Evolutionary conservation across 371 early-diverging fungal species (phyloP), one percentile per base, ranked within the genome.

Genomic region (Actinomortierella wolfii): DNA sequence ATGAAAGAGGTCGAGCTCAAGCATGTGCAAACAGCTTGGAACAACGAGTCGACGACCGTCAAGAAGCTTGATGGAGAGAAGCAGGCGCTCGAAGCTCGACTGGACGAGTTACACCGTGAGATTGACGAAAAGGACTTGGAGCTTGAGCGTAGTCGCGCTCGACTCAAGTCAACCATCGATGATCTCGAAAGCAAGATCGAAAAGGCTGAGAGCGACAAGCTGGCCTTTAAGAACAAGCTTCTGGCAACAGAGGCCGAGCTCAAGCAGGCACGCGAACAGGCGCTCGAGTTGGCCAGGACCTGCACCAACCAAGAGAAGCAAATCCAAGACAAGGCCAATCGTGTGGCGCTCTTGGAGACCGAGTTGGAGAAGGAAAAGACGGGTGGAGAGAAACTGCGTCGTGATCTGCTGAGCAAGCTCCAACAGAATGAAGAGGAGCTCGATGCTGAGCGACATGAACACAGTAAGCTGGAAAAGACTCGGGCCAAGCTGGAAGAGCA

Each of bases 401-500:
- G 89, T 2, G 88, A 89, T 17, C 61, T 91, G 14, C 67, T 83
- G 15, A 62, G 81, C 7, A 85, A 89, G 57, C 73, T 94, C 2
- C 82, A 85, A 23, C 64, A 81, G 18, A 67, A 86, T 15, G 85
- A 89, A 51, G 82, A 84, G 25, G 87, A 92, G 17, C 76, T 93
- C 51, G 84, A 89, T 47, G 82, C 74, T 29, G 83, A 84, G 65
- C 75, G 76, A 21, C 69, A 76, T 24, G 90, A 92, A 58, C 77
- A 82, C 20, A 81, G 89, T 24, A 82, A 86, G 29, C 63, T 89
- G 21, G 52, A 64, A 11, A 83, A 86, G 57, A 73, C 68, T 18
- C 85, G 84, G 61, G 68, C 78, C 51, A 81, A 84, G 56, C 64
- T 89, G 18, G 90, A 88, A 67, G 71, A 74, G 26, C 92, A 92